Conservation (phyloP, 2,329 filamentous ascomycete genomes). For the Cladosporium sp. region DNA sequence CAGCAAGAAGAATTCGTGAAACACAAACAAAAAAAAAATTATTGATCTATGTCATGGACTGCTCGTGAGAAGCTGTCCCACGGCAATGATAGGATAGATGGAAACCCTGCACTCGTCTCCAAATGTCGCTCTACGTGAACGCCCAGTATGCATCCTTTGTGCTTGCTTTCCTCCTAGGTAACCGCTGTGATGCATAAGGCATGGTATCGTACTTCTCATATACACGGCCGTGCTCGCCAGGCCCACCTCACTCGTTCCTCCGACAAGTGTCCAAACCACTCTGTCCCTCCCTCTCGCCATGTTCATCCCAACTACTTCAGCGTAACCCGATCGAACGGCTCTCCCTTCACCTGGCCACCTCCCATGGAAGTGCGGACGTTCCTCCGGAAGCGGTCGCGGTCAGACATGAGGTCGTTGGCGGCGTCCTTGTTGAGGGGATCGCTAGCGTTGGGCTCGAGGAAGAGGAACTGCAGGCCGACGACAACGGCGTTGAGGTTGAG, state of each 20-base stretch:
- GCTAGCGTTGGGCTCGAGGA: slow-evolving; percentile 94
- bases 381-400: slow-evolving; percentile 83
- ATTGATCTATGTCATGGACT: not conserved
- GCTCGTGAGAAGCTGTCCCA: not conserved
- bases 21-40: not conserved
- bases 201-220: slow-evolving; percentile 13
- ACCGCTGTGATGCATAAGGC: slow-evolving; percentile 11
- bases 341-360: slow-evolving; percentile 20
- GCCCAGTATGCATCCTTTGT: slow-evolving; percentile 4
- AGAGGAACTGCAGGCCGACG: slow-evolving; percentile 90
- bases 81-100: not conserved
- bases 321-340: slow-evolving; percentile 62
- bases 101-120: not conserved
- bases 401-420: slow-evolving; percentile 82
- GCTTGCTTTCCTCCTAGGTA: not conserved
- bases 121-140: not conserved
- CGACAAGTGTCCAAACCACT: not conserved
- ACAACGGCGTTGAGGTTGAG: slow-evolving; percentile 95
- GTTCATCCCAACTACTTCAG: slow-evolving; percentile 1
- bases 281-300: not conserved
- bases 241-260: not conserved
- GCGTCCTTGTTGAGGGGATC: slow-evolving; percentile 99
- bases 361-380: slow-evolving; percentile 64
- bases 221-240: not conserved
- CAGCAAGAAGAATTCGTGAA: too few species aligned